Conservation (phyloP, 2,329 filamentous ascomycete species). For the Alternaria ventricosa region DNA sequence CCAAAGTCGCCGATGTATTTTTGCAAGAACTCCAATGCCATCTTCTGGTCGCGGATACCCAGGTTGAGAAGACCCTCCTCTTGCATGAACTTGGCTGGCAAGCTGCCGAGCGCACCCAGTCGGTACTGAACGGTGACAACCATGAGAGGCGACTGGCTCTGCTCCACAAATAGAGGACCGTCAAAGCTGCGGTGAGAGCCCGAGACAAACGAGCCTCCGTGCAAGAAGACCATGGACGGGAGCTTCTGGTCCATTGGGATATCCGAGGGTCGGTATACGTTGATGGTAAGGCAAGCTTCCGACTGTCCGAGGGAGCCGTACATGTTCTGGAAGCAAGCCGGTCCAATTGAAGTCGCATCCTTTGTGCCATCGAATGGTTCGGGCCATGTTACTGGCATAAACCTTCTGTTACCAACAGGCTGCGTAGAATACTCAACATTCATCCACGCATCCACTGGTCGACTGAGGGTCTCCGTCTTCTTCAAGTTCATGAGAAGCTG, state of each 20-base stretch:
- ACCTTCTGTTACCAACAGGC: conserved; percentile 50
- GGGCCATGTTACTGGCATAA: conserved; percentile 52
- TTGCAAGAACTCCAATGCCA: conserved; percentile 48
- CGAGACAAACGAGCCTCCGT: conserved; percentile 40
- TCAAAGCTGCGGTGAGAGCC: conserved; percentile 43
- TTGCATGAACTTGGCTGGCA: conserved; percentile 44
- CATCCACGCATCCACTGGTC: conserved; percentile 56
- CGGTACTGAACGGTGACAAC: conserved; percentile 47
- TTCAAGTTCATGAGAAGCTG: conserved; percentile 46
- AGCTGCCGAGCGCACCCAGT: conserved; percentile 41
- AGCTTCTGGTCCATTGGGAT: conserved; percentile 36
- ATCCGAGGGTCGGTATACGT: conserved; percentile 38
- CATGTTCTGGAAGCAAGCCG: conserved; percentile 54
- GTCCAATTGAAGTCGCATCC: conserved; percentile 50
- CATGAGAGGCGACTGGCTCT: conserved; percentile 39
- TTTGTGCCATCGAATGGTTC: conserved; percentile 50
- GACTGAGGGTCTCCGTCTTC: conserved; percentile 38
- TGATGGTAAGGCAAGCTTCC: conserved; percentile 46
- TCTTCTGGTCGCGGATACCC: conserved; percentile 38
- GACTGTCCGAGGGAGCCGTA: conserved; percentile 37
- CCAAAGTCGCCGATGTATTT: conserved; percentile 49
- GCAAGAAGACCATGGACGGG: conserved; percentile 41
- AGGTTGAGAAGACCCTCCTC: conserved; percentile 44
- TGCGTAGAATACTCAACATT: conserved; percentile 57
- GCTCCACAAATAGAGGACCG: conserved; percentile 42